A percentile compares a stretch with the other conserved stretches of the same genome.
Evolutionary conservation across 1,284 basidiomycete genomes (phyloP).

Genomic region (Pholiota adiposa): DNA sequence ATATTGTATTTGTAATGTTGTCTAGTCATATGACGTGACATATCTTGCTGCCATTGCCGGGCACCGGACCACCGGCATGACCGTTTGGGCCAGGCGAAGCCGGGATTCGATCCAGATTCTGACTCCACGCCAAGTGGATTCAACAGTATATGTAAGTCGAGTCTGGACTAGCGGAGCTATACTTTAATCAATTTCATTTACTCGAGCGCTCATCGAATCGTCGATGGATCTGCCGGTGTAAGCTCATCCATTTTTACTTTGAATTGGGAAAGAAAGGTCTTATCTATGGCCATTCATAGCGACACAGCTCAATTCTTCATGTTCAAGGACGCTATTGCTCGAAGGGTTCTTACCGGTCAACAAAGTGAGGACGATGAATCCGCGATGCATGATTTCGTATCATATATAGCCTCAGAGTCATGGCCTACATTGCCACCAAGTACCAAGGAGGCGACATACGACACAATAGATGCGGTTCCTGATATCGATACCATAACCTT

Average conservation of each 20-base stretch:
- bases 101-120: too few species aligned
- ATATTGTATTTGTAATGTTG: too few species aligned
- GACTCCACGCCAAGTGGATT: too few species aligned
- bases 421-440: conserved; percentile 45
- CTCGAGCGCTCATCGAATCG: too few species aligned
- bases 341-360: conserved; percentile 9
- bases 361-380: conserved; percentile 21
- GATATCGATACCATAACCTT: conserved; percentile 41
- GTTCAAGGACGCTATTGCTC: conserved; percentile 10
- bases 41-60: too few species aligned
- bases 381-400: conserved; percentile 53
- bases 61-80: too few species aligned
- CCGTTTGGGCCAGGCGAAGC: too few species aligned
- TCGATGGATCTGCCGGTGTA: neutral
- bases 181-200: too few species aligned
- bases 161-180: too few species aligned
- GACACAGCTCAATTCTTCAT: conserved; percentile 1
- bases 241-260: neutral
- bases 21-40: too few species aligned
- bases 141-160: too few species aligned
- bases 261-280: neutral
- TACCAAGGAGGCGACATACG: conserved; percentile 43
- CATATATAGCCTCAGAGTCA: conserved; percentile 52
- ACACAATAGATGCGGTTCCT: conserved; percentile 33
- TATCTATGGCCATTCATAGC: neutral